A percentile compares a stretch with the other conserved stretches of the same genome.
Conservation (phyloP, 768 basidiomycete genomes). For the Rhodotorula paludigena region DNA sequence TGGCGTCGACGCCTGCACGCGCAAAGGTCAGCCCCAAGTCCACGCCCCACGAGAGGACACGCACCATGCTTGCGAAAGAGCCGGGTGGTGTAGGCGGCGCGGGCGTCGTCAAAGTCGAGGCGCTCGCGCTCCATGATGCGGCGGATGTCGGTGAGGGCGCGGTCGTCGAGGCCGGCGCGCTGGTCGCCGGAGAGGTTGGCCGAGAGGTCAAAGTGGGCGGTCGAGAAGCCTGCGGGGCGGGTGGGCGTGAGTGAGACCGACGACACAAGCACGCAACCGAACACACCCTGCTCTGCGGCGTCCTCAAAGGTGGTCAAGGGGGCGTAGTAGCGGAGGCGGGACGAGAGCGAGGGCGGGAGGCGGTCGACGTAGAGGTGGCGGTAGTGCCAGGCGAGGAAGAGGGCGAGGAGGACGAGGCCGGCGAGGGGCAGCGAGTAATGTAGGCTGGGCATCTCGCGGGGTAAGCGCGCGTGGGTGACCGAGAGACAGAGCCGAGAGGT, state of each 20-base stretch:
- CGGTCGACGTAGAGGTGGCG: constrained; percentile 25
- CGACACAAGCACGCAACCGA: neutral
- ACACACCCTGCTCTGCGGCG: constrained; percentile 35
- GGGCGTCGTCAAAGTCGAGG: constrained; percentile 33
- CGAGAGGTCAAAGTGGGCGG: constrained; percentile 32
- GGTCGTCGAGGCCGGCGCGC: constrained; percentile 35
- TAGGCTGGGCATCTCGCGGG: neutral
- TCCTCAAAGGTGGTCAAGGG: constrained; percentile 36
- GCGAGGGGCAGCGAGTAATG: constrained; percentile 17
- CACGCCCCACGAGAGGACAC: neutral
- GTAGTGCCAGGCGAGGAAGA: constrained; percentile 29
- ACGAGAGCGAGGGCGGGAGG: constrained; percentile 31
- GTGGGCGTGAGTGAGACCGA: neutral
- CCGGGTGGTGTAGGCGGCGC: constrained; percentile 16
- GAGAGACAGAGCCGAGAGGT: neutral
- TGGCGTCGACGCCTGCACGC: constrained; percentile 24
- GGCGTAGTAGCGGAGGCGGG: constrained; percentile 38
- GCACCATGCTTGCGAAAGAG: constrained; percentile 33
- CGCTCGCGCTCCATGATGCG: constrained; percentile 39
- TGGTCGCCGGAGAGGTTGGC: constrained; percentile 29
- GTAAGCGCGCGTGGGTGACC: too few relatives aligned
- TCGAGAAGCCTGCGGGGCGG: constrained; percentile 24
- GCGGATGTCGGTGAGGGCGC: constrained; percentile 36
- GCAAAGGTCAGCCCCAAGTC: too few relatives aligned
- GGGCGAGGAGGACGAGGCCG: constrained; percentile 9